Evolutionary conservation across 2,329 filamentous ascomycete species (phyloP), one percentile per base, ranked within the genome.

Genomic region (Fusarium beomiforme): DNA sequence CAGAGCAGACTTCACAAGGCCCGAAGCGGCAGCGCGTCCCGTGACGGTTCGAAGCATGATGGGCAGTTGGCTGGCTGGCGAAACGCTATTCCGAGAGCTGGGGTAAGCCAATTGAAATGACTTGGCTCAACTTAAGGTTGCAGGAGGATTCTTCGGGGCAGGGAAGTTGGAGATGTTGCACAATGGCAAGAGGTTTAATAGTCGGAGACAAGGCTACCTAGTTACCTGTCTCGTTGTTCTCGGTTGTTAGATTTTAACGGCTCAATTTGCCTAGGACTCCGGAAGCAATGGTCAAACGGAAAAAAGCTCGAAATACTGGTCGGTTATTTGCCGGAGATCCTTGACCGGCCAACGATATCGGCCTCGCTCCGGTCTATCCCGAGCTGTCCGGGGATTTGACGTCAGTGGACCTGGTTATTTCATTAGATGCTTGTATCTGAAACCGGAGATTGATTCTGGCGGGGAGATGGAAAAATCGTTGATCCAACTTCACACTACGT

Each of bases 41-140:
- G 73, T 70, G 67, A 76, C 73, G 59, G 73, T 64, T 73, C 74
- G 74, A 71, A 76, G 68, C 74, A 76, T 76, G 74, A 73, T 73
- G 73, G 59, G 56, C 56, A 64, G 72, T 60, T 56, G 65, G 63
- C 58, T 62, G 55, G 31, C 51, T 64, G 49, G 72, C 58, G 62
- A 68, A 65, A 70, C 37, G 50, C 55, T 69, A 68, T 64, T 69
- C 67, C 50, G 57, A 42, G 46, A 36, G 51, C 51, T 63, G 51
- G 51, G 50, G 41, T 12, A 61, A 44, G 55, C 64, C 67, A 75
- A 73, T 73, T 71, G 64, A 57, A 54, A 59, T 17, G 33, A 51
- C 31, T 56, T 58, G 62, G 34, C 47, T 63, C 39, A 42, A 50
- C 47, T 57, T 43, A 41, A 39, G 51, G 39, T 64, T 16, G 51